Base-by-base conservation (phyloP, 2,329 filamentous ascomycete genomes). In the Fusarium papillatum region DNA sequence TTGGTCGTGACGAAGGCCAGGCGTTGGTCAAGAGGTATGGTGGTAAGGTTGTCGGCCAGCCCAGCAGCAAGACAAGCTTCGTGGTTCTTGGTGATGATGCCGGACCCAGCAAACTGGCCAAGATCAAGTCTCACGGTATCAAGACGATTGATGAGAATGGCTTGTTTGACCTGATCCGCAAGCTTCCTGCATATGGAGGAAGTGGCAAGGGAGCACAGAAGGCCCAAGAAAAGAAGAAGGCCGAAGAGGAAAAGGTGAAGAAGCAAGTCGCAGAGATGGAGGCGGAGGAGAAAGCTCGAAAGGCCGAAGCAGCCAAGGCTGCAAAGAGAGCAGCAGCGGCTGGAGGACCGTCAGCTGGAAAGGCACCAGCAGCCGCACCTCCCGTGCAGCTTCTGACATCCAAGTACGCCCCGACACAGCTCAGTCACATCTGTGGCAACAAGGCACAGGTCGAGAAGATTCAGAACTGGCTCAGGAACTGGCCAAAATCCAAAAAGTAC, bases 111-210 rank as follows among this genome's bases (percentile, higher is more conserved):
- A 99, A 99, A 83, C 88, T 99, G 48, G 88, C 93, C 76, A 98
- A 96, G 77, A 98, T 99, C 77, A 89, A 90, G 68, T 90, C 95
- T 24, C 87, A 94, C 78, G 91, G 91, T 0, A 91, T 98, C 82
- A 98, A 95, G 83, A 97, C 96, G 0, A 98, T 99, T 80, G 93
- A 98, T 79, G 97, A 99, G 82, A 91, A 97, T 77, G 97, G 97
- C 1, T 86, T 99, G 4, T 98, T 98, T 77, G 93, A 94, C 70
- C 89, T 99, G 55, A 97, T 99, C 77, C 90, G 92, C 71, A 87
- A 87, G 34, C 88, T 98, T 64, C 96, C 97, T 46, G 94, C 95
- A 1, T 94, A 95, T 80, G 97, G 97, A 57, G 97, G 97, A 10
- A 91, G 93, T 80, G 94, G 95, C 53, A 96, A 96, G 81, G 96